Percentiles rank a stretch among this genome's conserved stretches.
phyloP scores from a whole-genome alignment of 2,329 filamentous ascomycete genomes.

The Diaporthe eres region DNA sequence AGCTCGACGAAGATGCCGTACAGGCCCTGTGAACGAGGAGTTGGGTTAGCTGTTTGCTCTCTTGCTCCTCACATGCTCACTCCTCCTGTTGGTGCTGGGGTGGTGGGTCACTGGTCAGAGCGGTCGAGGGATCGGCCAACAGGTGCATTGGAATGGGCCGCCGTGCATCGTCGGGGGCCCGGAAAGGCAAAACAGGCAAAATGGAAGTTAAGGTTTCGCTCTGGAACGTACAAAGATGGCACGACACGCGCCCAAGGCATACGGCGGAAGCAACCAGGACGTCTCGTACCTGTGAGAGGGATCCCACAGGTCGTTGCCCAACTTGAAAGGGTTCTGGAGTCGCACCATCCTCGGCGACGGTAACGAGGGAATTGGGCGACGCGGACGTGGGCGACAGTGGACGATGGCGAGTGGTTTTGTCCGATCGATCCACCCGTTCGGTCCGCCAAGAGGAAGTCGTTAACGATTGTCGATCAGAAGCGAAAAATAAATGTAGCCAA shows the following conservation, averaged over 20 bases:
- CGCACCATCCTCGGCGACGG: slow-evolving; percentile 31
- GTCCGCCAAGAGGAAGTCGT: slow-evolving; percentile 14
- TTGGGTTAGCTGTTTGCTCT: slow-evolving; percentile 10
- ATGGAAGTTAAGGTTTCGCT: slow-evolving; percentile 37
- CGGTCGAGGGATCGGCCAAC: slow-evolving; percentile 6
- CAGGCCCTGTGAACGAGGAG: slow-evolving; percentile 57
- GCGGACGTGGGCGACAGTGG: neutral
- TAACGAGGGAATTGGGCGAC: neutral
- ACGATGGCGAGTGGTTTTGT: neutral
- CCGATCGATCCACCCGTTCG: slow-evolving; percentile 21
- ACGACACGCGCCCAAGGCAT: slow-evolving; percentile 70
- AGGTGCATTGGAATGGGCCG: neutral
- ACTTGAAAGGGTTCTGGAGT: slow-evolving; percentile 48
- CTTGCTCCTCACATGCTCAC: neutral
- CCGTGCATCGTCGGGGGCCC: neutral
- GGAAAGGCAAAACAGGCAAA: neutral
- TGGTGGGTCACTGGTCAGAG: slow-evolving; percentile 4
- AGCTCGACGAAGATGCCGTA: slow-evolving; percentile 81
- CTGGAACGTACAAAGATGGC: slow-evolving; percentile 63
- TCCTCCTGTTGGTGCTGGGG: neutral
- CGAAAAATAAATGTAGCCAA: slow-evolving; percentile 12
- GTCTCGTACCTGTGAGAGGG: slow-evolving; percentile 79
- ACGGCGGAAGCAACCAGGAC: slow-evolving; percentile 83
- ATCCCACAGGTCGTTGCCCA: slow-evolving; percentile 63
- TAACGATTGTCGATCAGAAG: neutral